These are phyloP conservation scores for Boletus speciosus DNA, from an alignment of 768 basidiomycete genomes.

Conservation along the genomic window DNA sequence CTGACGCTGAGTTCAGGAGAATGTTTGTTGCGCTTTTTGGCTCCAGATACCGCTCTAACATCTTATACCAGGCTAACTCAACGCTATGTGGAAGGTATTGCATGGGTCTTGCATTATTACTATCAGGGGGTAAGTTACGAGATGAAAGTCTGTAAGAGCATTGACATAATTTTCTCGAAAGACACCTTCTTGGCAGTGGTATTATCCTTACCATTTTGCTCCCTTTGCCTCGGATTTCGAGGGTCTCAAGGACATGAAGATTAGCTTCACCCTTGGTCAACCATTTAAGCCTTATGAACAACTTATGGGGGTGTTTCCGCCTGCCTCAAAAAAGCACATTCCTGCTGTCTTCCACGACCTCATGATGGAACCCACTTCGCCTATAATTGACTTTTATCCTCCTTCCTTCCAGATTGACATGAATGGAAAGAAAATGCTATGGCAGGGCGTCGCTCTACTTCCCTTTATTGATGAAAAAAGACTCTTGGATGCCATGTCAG, in stretches of 20 bases:
- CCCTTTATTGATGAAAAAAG: conserved; percentile 92
- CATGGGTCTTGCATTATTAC: conserved; percentile 96
- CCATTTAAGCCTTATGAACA: conserved; percentile 98
- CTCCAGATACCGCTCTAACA: conserved; percentile 3
- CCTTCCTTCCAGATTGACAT: conserved; percentile 92
- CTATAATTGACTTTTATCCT: conserved; percentile 97
- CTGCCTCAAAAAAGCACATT: conserved; percentile 82
- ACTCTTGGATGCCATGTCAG: conserved; percentile 78
- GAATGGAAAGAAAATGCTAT: conserved; percentile 99
- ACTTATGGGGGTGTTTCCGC: conserved; percentile 96
- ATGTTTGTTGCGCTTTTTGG: conserved; percentile 46
- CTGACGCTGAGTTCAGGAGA: conserved; percentile 70
- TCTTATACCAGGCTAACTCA: conserved; percentile 58
- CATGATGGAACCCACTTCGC: conserved; percentile 84
- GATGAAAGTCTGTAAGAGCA: neutral
- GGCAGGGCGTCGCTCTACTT: conserved; percentile 96
- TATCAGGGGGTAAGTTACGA: conserved; percentile 83
- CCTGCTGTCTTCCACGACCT: conserved; percentile 80
- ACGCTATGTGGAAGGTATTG: conserved; percentile 88
- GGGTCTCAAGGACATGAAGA: conserved; percentile 71
- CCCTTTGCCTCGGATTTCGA: conserved; percentile 96
- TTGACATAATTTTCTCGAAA: conserved; percentile 30
- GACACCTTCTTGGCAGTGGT: conserved; percentile 99
- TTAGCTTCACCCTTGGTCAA: conserved; percentile 73
- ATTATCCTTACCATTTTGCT: conserved; percentile 97